A percentile compares a stretch with the other conserved stretches of the same genome.
Conservation (phyloP, 345 rosid species). For the Eutrema yunnanense region DNA sequence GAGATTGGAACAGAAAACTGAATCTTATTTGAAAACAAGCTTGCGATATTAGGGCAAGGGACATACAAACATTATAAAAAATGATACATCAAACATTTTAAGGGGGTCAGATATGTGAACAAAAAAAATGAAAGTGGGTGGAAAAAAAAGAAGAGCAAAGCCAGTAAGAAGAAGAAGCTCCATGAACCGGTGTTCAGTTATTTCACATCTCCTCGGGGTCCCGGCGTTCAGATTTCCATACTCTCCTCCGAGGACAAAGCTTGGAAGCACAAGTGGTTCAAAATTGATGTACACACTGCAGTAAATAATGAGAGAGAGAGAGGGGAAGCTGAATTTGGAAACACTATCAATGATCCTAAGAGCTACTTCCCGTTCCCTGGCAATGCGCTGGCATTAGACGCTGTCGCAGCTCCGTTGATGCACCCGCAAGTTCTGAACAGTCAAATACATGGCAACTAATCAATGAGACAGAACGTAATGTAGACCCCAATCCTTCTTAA, state of each 20-base stretch:
- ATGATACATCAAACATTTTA: conserved; percentile 28
- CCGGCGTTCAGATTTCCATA: conserved; percentile 12
- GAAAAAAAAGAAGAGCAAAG: not conserved
- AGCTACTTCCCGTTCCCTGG: conserved; percentile 33
- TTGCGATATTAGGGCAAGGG: conserved; percentile 4
- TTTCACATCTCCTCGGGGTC: conserved; percentile 11
- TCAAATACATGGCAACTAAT: not conserved
- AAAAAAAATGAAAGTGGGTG: not conserved
- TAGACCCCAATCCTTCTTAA: not conserved
- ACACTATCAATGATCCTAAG: conserved; percentile 23
- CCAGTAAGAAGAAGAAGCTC: conserved; percentile 16
- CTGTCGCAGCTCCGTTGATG: conserved; percentile 62
- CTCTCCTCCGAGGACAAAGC: conserved; percentile 7
- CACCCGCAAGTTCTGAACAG: conserved; percentile 81
- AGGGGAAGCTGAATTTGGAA: conserved; percentile 17
- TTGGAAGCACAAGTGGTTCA: conserved; percentile 29
- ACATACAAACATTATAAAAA: conserved; percentile 13
- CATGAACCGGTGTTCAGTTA: conserved; percentile 1
- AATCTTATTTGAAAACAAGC: conserved; percentile 16
- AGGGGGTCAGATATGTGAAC: conserved; percentile 9
- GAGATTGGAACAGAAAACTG: not conserved
- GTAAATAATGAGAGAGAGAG: not conserved
- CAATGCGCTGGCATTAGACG: conserved; percentile 69
- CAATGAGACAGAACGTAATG: not conserved
- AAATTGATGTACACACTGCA: conserved; percentile 32